Evolutionary conservation across 805 yeast species (phyloP).

Genomic region (Saccharomyces mikatae): DNA sequence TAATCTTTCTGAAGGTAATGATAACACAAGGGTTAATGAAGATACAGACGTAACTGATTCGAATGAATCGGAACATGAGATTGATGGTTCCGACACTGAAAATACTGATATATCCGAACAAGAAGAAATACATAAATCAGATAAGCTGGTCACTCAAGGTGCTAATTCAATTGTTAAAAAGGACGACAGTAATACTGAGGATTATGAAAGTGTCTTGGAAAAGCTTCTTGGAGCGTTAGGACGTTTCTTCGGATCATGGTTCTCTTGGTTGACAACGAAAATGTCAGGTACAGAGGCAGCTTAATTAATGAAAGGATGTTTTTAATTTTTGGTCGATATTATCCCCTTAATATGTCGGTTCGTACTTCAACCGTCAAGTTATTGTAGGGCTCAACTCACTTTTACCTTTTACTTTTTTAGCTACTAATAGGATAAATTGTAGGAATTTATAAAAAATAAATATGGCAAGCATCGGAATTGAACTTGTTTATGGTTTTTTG

Average conservation of each 20-base stretch:
- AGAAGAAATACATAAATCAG: background rate
- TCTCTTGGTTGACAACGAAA: background rate
- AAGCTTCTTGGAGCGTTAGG: slow-evolving; percentile 5
- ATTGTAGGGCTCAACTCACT: background rate
- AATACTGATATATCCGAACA: background rate
- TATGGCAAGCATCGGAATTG: background rate
- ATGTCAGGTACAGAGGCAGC: background rate
- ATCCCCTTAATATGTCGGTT: background rate
- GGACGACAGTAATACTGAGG: background rate
- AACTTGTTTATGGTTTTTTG: background rate
- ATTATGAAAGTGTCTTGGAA: slow-evolving; percentile 5
- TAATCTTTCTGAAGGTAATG: background rate
- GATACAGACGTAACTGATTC: background rate
- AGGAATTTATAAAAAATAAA: background rate
- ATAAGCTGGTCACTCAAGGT: background rate
- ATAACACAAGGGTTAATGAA: background rate
- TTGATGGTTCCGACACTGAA: background rate
- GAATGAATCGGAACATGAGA: background rate
- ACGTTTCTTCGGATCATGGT: slow-evolving; percentile 7
- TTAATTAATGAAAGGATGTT: background rate
- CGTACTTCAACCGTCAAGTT: background rate
- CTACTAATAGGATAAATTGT: background rate
- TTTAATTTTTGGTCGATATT: background rate
- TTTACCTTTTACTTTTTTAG: background rate
- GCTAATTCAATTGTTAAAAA: background rate